Evolutionary conservation across 805 yeast species (phyloP), one percentile per base, ranked within the genome.

Genomic region (Hagleromyces aurorensis): DNA sequence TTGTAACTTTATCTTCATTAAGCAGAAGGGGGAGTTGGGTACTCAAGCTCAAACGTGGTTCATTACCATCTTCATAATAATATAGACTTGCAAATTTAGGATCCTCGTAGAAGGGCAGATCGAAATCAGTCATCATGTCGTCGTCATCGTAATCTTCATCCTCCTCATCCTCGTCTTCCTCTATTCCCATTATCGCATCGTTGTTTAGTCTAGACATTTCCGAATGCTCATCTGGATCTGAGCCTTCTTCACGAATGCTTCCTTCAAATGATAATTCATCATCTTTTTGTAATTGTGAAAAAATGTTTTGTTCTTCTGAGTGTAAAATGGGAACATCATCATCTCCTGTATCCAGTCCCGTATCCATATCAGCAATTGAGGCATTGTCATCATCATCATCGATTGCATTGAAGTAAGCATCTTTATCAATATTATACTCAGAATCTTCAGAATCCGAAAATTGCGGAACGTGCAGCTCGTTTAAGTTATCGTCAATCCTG

Each of bases 31-130:
- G 58, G 14, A 53, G 32, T 13, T 55, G 50, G 12, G 61, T 54
- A 25, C 57, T 52, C 30, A 55, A 37, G 17, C 52, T 46, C 19
- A 55, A 29, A 18, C 50, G 48, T 14, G 57, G 58, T 36, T 50
- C 59, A 20, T 39, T 43, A n/a, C 53, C 52, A 34, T 50, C 57
- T 27, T 45, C 43, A 30, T 53, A 52, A 30, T 52, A 54, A 27
- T 54, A 45, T 11, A 55, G 33, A 29, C 48, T 52, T 3, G 59
- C 50, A 38, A 55, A 53, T 35, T 52, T 55, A 1, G 64, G 57
- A 40, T 62, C 67, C 38, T 62, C 67, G 38, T 61, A 63, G 41
- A 52, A 62, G 3, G 68, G 66, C 29, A 61, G 52, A 37, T 52
- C 55, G 26, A 61, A 61, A 23, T 52, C 62, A 7, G 45, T 41